phyloP scores from a whole-genome alignment of 768 basidiomycete species.

The Sistotremastrum niveocremeum region DNA sequence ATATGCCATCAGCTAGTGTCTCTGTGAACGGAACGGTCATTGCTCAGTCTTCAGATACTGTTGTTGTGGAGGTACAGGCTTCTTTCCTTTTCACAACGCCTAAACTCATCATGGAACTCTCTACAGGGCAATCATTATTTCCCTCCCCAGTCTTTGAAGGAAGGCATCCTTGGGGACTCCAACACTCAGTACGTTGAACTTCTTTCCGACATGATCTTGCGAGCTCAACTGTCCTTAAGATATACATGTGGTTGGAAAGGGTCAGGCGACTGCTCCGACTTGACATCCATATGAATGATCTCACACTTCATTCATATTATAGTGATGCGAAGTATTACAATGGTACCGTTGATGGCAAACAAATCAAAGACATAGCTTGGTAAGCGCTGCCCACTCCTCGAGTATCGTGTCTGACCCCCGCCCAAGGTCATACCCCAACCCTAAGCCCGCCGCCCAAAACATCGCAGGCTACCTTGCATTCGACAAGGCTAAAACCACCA shows the following conservation, averaged over 20 bases:
- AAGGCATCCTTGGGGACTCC: constrained; percentile 34
- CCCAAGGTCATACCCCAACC: constrained; percentile 50
- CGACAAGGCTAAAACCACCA: constrained; percentile 43
- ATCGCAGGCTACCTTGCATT: constrained; percentile 64
- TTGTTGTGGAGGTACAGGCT: constrained; percentile 32
- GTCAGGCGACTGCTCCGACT: constrained; percentile 20
- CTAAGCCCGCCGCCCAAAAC: constrained; percentile 40
- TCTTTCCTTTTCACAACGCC: too few species aligned
- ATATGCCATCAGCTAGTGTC: constrained; percentile 14
- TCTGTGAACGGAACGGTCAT: constrained; percentile 35
- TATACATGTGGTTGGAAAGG: constrained; percentile 62
- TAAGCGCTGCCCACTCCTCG: constrained; percentile 15
- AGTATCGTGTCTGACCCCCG: not conserved
- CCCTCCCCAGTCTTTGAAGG: constrained; percentile 40
- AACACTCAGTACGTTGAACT: constrained; percentile 31
- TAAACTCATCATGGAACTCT: not conserved
- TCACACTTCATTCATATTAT: not conserved
- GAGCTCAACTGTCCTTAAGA: constrained; percentile 17
- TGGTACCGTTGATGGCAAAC: constrained; percentile 33
- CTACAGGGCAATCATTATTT: constrained; percentile 52
- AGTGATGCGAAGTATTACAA: constrained; percentile 59
- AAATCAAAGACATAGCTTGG: constrained; percentile 54
- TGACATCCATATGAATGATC: not conserved
- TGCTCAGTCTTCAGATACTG: constrained; percentile 43
- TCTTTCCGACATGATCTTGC: not conserved